A percentile compares a stretch with the other conserved stretches of the same genome.
Conservation (phyloP, 139 green algal species). For the Chlorella sp. region DNA sequence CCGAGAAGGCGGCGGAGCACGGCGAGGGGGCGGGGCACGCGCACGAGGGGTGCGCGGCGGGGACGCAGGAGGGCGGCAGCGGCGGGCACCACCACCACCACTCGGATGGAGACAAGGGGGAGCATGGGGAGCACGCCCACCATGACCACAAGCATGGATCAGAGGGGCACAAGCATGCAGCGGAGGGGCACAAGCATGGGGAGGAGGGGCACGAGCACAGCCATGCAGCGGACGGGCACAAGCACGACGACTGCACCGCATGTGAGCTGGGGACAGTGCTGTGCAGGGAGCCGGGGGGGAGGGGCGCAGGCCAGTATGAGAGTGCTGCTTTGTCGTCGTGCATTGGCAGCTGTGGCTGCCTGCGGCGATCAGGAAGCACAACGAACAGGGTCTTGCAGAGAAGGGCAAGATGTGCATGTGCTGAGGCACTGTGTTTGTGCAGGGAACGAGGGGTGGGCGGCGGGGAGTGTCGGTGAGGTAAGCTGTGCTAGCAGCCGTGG, state of each 20-base stretch:
- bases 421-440: no score
- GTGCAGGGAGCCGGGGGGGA: no score
- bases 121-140: conserved; percentile 22
- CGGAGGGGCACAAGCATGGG: conserved; percentile 45
- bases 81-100: conserved; percentile 53
- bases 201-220: conserved; percentile 21
- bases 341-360: no score
- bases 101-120: conserved; percentile 11
- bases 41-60: neutral
- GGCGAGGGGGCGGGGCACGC: conserved; percentile 1
- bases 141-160: conserved; percentile 53
- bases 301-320: no score
- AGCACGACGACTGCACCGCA: conserved; percentile 51
- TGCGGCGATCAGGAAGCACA: no score
- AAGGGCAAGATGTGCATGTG: no score
- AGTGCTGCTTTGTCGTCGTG: no score
- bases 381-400: no score
- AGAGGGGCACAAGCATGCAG: conserved; percentile 51
- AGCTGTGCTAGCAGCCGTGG: no score
- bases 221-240: conserved; percentile 49
- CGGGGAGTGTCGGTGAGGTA: no score
- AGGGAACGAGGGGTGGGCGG: no score
- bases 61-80: conserved; percentile 14
- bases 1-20: neutral
- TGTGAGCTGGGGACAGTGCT: conserved; percentile 24